Evolutionary conservation across 1,139 yeast species (phyloP).

Genomic region (Yamadazyma triangularis): DNA sequence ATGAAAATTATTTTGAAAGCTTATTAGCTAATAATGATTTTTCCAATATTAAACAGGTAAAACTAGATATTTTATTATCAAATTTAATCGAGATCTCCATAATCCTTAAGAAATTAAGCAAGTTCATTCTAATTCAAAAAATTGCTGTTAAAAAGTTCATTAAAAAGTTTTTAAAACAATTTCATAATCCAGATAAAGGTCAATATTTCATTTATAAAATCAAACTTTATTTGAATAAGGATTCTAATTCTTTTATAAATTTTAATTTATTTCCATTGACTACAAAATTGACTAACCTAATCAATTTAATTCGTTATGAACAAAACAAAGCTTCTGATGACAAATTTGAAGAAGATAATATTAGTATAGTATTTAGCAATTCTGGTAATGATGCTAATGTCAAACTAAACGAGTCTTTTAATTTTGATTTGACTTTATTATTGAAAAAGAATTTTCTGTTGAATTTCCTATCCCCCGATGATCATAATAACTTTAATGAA

Average conservation of each 20-base stretch:
- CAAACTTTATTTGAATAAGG: slow-evolving; percentile 32
- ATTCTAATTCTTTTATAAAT: slow-evolving; percentile 54
- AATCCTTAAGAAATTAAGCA: slow-evolving; percentile 64
- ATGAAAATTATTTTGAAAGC: slow-evolving; percentile 14
- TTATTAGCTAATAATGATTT: slow-evolving; percentile 2
- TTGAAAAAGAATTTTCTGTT: slow-evolving; percentile 38
- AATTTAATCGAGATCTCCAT: slow-evolving; percentile 44
- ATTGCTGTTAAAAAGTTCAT: slow-evolving; percentile 77
- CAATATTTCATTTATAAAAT: slow-evolving; percentile 35
- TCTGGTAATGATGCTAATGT: not conserved
- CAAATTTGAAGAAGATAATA: not conserved
- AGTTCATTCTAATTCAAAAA: slow-evolving; percentile 75
- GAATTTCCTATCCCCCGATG: slow-evolving; percentile 34
- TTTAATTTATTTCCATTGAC: slow-evolving; percentile 64
- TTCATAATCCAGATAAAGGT: slow-evolving; percentile 22
- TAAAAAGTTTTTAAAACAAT: slow-evolving; percentile 74
- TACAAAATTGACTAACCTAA: slow-evolving; percentile 16
- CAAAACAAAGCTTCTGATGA: not conserved
- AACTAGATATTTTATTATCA: slow-evolving; percentile 28
- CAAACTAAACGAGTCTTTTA: slow-evolving; percentile 4
- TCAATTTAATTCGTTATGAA: slow-evolving; percentile 18
- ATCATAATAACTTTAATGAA: slow-evolving; percentile 31
- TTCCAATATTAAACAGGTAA: slow-evolving; percentile 11
- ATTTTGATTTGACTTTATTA: slow-evolving; percentile 28
- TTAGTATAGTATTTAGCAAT: not conserved